Conservation (phyloP, 2,329 filamentous ascomycete species). For the Sporothrix pallida region DNA sequence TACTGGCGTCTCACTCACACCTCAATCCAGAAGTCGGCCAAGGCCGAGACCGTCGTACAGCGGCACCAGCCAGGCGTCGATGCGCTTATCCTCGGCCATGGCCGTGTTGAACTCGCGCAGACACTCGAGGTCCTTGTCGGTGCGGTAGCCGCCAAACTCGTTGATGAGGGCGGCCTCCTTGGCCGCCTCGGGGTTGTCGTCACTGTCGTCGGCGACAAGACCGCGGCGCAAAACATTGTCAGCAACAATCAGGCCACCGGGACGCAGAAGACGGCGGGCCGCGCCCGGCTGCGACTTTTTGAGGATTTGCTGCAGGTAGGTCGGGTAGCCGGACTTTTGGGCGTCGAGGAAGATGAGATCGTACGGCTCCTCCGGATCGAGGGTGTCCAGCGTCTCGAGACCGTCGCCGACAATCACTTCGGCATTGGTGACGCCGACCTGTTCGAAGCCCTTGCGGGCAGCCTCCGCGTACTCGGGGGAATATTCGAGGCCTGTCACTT, state of each 20-base stretch:
- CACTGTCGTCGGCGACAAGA: slow-evolving; percentile 51
- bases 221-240: slow-evolving; percentile 60
- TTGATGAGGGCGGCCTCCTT: slow-evolving; percentile 32
- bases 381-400: slow-evolving; percentile 50
- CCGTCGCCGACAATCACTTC: slow-evolving; percentile 56
- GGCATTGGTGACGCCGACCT: slow-evolving; percentile 51
- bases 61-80: slow-evolving; percentile 49
- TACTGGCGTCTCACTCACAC: background rate
- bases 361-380: slow-evolving; percentile 51
- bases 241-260: slow-evolving; percentile 58
- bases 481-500: slow-evolving; percentile 55
- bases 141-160: slow-evolving; percentile 12
- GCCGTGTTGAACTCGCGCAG: slow-evolving; percentile 47
- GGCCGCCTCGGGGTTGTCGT: slow-evolving; percentile 43
- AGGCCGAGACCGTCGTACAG: slow-evolving; percentile 49
- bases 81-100: slow-evolving; percentile 42
- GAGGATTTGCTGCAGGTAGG: slow-evolving; percentile 55
- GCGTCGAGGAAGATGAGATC: slow-evolving; percentile 62
- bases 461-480: slow-evolving; percentile 51
- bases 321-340: slow-evolving; percentile 58
- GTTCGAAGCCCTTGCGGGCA: slow-evolving; percentile 49
- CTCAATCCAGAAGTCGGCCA: slow-evolving; percentile 42
- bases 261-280: slow-evolving; percentile 51
- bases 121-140: slow-evolving; percentile 36
- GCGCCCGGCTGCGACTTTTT: slow-evolving; percentile 49